Evolutionary conservation across 2,329 filamentous ascomycete species (phyloP).

Genomic region (Apiospora saccharicola): DNA sequence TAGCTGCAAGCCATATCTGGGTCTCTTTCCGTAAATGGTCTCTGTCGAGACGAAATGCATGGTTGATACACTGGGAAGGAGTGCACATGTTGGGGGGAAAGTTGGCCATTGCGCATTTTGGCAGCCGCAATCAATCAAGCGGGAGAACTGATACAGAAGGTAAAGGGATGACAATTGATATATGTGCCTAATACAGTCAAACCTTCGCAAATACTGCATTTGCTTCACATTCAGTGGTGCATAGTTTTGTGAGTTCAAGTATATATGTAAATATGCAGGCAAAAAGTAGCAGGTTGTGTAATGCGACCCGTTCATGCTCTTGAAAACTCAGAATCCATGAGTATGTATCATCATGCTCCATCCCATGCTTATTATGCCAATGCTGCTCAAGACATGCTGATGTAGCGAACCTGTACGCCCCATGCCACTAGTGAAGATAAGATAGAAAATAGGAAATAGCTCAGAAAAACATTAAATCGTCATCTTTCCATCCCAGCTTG

Average conservation of each 20-base stretch:
- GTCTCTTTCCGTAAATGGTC: background rate
- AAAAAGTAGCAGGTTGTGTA: background rate
- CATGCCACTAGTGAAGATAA: background rate
- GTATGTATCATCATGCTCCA: background rate
- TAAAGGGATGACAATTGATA: background rate
- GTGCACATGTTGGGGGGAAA: background rate
- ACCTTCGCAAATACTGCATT: background rate
- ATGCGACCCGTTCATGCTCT: background rate
- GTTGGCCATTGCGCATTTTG: background rate
- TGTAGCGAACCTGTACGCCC: background rate
- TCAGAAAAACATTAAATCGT: slow-evolving; percentile 79
- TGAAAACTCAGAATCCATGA: background rate
- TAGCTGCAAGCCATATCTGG: background rate
- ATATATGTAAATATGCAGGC: too few species aligned
- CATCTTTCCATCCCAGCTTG: slow-evolving; percentile 73
- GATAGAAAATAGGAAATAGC: background rate
- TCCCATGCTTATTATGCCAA: background rate
- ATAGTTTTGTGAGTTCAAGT: background rate
- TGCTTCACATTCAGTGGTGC: background rate
- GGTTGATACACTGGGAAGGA: background rate
- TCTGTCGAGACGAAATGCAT: background rate
- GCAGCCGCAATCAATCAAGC: background rate
- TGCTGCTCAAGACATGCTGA: background rate
- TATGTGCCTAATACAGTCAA: background rate
- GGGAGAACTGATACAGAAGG: background rate